Base-by-base conservation (phyloP, 2,329 filamentous ascomycete genomes). In the Phaeosphaeriaceae sp. region DNA sequence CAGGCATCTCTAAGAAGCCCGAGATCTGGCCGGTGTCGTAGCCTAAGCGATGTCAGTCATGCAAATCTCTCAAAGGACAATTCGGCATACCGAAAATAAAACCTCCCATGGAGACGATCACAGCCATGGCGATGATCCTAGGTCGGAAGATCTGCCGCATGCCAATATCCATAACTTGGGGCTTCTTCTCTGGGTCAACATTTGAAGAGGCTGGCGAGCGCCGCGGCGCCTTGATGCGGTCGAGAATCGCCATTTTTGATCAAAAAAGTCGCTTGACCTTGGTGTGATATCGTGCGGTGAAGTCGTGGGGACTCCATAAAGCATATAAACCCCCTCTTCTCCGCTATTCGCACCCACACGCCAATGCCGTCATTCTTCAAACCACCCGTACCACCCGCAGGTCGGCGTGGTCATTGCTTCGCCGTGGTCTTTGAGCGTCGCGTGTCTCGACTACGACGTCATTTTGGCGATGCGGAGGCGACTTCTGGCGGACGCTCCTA, bases 1-100 rank as follows among this genome's bases (percentile, higher is more conserved):
- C 69, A 2, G 67, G 66, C 75, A 77, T 77, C 54, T 76, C 72
- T n/a, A 77, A 42, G 40, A 78, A 78, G 7, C 75, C 74, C 11
- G 70, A 74, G 15, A 78, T 78, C 44, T 77, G 74, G 52, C 74
- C 73, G 5, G 69, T 73, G 43, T 77, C 74, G 48, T 77, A 77
- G 15, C 75, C 74, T 35, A 74, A 74, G 48, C 74, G 58, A 42
- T 53, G 52, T 57, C 53, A 35, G 19, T 15, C 7, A 19, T 19
- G 11, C 21, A 8, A 35, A 6, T 15, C 7, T 17, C 15, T 21
- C 3, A 35, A n/a, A 11, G 1, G 2, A 3, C 6, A 24, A 24
- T 32, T 10, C 21, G 1, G 19, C 9, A 13, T 26, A 50, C 56
- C 35, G 44, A 61, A 40, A 30, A 65, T 76, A 26, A 73, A 77